Conservation (phyloP, 208 protist genomes). For the Trypanosoma vivax region DNA sequence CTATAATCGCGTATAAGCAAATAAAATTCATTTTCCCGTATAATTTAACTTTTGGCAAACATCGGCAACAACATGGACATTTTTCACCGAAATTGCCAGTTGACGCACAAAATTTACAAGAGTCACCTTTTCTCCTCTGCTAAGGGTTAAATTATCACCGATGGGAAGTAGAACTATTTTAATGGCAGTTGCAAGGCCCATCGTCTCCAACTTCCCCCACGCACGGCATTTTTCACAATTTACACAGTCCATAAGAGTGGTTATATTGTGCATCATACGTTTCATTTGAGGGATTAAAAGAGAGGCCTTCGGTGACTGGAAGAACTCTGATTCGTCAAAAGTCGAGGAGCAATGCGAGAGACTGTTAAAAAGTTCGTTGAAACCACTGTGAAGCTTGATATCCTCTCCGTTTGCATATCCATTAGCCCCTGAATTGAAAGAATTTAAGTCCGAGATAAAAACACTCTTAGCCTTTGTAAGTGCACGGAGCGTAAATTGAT, state of each 20-base stretch:
- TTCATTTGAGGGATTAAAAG: slow-evolving; percentile 70
- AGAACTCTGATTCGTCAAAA: slow-evolving; percentile 79
- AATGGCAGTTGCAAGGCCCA: slow-evolving; percentile 78
- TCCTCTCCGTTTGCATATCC: slow-evolving; percentile 41
- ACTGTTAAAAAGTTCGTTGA: slow-evolving; percentile 56
- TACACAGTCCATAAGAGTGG: slow-evolving; percentile 87
- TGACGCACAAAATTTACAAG: slow-evolving; percentile 80
- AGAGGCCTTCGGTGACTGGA: slow-evolving; percentile 46
- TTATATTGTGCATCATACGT: slow-evolving; percentile 72
- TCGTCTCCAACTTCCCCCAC: slow-evolving; percentile 87
- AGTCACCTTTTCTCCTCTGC: slow-evolving; percentile 70
- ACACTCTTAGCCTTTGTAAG: slow-evolving; percentile 59
- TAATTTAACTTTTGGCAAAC: slow-evolving; percentile 12
- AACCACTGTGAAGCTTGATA: slow-evolving; percentile 27
- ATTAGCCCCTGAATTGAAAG: slow-evolving; percentile 44
- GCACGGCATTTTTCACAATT: slow-evolving; percentile 90
- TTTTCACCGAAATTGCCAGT: slow-evolving; percentile 71
- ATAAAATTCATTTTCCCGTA: slow-evolving; percentile 1
- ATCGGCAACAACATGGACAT: slow-evolving; percentile 16
- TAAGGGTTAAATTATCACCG: slow-evolving; percentile 20
- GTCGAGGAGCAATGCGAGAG: slow-evolving; percentile 55
- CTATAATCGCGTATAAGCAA: neutral
- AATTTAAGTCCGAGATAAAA: slow-evolving; percentile 42
- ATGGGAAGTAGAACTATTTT: slow-evolving; percentile 65
- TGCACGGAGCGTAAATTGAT: slow-evolving; percentile 82